Conservation (phyloP, 2,329 filamentous ascomycete species). For the Colletotrichum sp. region DNA sequence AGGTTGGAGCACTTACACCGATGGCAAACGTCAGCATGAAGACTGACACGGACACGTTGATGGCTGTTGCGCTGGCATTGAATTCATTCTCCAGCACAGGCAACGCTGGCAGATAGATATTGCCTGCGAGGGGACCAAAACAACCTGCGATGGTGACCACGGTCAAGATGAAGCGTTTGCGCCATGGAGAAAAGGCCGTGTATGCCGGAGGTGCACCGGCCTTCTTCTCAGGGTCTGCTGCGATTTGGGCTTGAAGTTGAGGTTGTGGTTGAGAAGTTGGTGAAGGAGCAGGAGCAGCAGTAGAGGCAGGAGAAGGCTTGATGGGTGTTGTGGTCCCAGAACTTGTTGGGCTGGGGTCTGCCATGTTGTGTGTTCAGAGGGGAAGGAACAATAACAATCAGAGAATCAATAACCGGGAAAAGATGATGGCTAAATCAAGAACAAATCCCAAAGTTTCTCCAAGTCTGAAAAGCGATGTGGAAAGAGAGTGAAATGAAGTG, state of each 20-base stretch:
- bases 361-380: not conserved
- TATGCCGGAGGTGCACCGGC: conserved; percentile 30
- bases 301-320: not conserved
- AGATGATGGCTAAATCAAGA: not conserved
- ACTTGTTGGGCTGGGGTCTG: not conserved
- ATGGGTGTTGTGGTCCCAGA: conserved; percentile 1
- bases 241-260: not conserved
- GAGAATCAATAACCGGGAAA: not conserved
- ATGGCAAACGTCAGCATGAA: conserved; percentile 50
- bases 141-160: conserved; percentile 46
- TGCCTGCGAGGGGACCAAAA: conserved; percentile 47
- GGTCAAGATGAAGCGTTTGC: conserved; percentile 39
- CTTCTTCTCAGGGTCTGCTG: conserved; percentile 20
- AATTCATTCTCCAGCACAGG: conserved; percentile 42
- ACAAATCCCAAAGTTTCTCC: not conserved
- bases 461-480: not conserved
- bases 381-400: not conserved
- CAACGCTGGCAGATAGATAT: conserved; percentile 48
- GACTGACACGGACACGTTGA: conserved; percentile 49
- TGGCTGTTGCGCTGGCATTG: conserved; percentile 34
- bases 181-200: conserved; percentile 39
- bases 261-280: not conserved
- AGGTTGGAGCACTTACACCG: conserved; percentile 27
- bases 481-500: not conserved
- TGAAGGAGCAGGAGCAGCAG: not conserved